Base-by-base conservation (phyloP, 306 rosid species). In the Mucuna pruriens region DNA sequence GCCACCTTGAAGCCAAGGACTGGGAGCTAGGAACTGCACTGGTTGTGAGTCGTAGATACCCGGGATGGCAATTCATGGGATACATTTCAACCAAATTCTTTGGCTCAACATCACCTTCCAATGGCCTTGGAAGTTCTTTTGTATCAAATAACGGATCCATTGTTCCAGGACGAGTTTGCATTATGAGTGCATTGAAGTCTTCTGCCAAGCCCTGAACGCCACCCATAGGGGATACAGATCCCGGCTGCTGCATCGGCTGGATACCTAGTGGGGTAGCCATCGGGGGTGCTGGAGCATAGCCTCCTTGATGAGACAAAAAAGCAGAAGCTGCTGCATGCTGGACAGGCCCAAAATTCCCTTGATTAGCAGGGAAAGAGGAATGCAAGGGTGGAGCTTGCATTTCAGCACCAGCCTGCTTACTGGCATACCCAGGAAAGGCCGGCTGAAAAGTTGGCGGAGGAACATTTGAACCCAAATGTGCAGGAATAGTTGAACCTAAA, bases 1-100 rank as follows among this genome's bases (percentile, higher is more conserved):
- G 98, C 99, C 99, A 96, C 88, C 99, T 90, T 73, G 99, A 89
- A 86, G 90, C 91, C 85, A 96, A 88, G 73, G 99, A 96, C 88
- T 93, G 97, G 40, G 99, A 96, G 85, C 90, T 90, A 49, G 99
- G 99, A 79, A 96, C 75, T 26, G 92, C 97, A 76, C 87, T 74
- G 40, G 99, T 96, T 55, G 99, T 93, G 78, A 96, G 88, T 80
- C 97, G 90, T 66, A 96, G 70, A 84, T 80, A 93, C 88, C 92
- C 89, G 45, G 97, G 90, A 83, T 74, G 29, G 84, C 99, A 96
- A 76, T 96, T 96, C 89, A 78, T 64, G 17, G 98, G 90, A 80
- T 76, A 96, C 85, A 83, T 55, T 49, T 92, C 94, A 29, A 77
- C 38, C 76, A 92, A 75, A 80, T 85, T 78, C 51, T 79, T 90